Percentiles rank a stretch among this genome's conserved stretches.
Evolutionary conservation across 345 rosid genomes (phyloP).

Genomic region (Arabis alpina): DNA sequence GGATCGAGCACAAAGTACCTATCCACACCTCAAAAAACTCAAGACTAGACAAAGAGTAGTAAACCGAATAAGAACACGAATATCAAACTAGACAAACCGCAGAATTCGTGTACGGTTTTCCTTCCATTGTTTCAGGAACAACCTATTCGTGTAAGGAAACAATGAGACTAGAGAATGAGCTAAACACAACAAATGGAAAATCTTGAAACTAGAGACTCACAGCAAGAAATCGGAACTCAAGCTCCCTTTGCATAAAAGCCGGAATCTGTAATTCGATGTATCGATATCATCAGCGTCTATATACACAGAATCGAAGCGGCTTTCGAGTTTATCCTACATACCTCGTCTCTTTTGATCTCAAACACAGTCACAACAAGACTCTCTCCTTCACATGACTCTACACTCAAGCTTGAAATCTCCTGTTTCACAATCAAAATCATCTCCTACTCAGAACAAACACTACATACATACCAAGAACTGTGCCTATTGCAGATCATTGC

Average conservation of each 20-base stretch:
- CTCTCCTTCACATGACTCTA: slow-evolving; percentile 77
- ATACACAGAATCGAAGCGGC: not conserved
- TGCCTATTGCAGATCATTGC: too few species aligned
- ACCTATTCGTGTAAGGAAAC: slow-evolving; percentile 49
- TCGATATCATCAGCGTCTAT: slow-evolving; percentile 15
- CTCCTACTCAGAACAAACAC: too few species aligned
- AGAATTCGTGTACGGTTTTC: slow-evolving; percentile 58
- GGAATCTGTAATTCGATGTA: slow-evolving; percentile 61
- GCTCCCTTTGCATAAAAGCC: slow-evolving; percentile 82
- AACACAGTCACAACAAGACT: slow-evolving; percentile 80
- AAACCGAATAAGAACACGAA: not conserved
- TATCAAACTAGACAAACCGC: slow-evolving; percentile 58
- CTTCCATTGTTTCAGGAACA: slow-evolving; percentile 67
- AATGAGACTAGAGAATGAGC: not conserved
- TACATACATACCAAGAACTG: too few species aligned
- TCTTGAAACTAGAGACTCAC: slow-evolving; percentile 55
- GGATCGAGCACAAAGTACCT: slow-evolving; percentile 87
- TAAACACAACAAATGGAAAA: not conserved
- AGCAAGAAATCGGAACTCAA: slow-evolving; percentile 80
- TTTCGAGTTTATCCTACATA: slow-evolving; percentile 22
- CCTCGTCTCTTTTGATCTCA: slow-evolving; percentile 79
- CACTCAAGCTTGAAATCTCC: slow-evolving; percentile 93
- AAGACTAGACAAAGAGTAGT: slow-evolving; percentile 16
- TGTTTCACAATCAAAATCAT: slow-evolving; percentile 40
- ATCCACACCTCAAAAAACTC: slow-evolving; percentile 25